Conservation (phyloP, 2,329 filamentous ascomycete genomes). For the Rosellinia necatrix region DNA sequence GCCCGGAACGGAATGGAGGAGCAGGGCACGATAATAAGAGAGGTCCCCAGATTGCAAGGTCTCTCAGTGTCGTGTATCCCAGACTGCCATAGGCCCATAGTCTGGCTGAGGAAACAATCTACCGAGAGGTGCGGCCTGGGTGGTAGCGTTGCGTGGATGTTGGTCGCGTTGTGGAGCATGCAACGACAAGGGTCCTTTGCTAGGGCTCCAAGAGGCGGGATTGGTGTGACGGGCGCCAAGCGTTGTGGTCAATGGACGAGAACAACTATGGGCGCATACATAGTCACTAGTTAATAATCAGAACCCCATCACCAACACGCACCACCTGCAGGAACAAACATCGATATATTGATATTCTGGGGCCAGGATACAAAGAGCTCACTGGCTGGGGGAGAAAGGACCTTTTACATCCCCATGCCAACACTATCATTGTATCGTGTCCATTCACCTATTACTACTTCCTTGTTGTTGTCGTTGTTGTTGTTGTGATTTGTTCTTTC, state of each 20-base stretch:
- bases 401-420: background rate
- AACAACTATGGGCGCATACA: background rate
- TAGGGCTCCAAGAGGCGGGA: background rate
- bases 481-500: too few relatives aligned
- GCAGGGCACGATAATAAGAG: slow-evolving; percentile 27
- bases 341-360: too few relatives aligned
- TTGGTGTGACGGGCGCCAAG: slow-evolving; percentile 16
- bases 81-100: background rate
- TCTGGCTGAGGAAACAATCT: slow-evolving; percentile 12
- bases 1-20: slow-evolving; percentile 24
- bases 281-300: background rate
- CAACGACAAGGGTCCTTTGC: slow-evolving; percentile 4
- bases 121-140: slow-evolving; percentile 11
- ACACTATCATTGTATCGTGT: background rate
- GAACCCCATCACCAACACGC: background rate
- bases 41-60: slow-evolving; percentile 25
- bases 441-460: background rate
- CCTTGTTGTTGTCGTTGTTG: background rate
- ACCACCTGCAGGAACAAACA: background rate
- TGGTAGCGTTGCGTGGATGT: background rate
- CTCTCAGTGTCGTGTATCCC: slow-evolving; percentile 3
- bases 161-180: slow-evolving; percentile 2
- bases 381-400: too few relatives aligned
- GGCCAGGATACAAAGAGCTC: slow-evolving; percentile 4
- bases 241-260: slow-evolving; percentile 8